Percentiles rank a stretch among this genome's conserved stretches.
phyloP scores from a whole-genome alignment of 768 basidiomycete genomes.

The Leccinum pellstonianum region DNA sequence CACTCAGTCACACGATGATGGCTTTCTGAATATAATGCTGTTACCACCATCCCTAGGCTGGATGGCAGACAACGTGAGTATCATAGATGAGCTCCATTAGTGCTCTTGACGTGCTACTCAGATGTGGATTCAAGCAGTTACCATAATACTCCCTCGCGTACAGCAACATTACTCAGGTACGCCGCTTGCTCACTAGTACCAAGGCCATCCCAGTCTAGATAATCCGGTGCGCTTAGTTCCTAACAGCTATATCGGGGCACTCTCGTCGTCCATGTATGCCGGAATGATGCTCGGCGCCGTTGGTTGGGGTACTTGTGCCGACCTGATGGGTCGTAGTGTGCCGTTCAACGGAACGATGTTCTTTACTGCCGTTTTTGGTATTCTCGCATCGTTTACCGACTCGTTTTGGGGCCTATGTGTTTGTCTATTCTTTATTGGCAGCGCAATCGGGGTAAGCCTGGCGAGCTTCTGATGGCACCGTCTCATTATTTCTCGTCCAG shows the following conservation, averaged over 20 bases:
- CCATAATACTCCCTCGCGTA: slow-evolving; percentile 92
- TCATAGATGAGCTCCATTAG: neutral
- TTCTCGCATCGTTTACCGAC: slow-evolving; percentile 70
- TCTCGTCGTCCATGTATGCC: slow-evolving; percentile 87
- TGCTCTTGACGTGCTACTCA: slow-evolving; percentile 38
- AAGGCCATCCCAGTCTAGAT: slow-evolving; percentile 2
- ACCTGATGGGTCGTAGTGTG: slow-evolving; percentile 80
- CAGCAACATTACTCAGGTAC: slow-evolving; percentile 82
- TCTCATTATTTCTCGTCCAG: slow-evolving; percentile 36
- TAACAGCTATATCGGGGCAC: slow-evolving; percentile 71
- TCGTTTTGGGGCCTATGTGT: slow-evolving; percentile 71
- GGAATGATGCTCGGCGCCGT: slow-evolving; percentile 98
- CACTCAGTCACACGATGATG: neutral
- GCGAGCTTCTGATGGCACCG: neutral
- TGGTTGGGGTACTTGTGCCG: slow-evolving; percentile 92
- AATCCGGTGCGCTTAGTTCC: slow-evolving; percentile 46
- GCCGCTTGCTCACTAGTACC: slow-evolving; percentile 15
- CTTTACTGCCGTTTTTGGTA: slow-evolving; percentile 86
- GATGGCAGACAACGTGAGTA: slow-evolving; percentile 86
- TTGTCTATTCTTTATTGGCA: slow-evolving; percentile 84
- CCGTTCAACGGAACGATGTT: slow-evolving; percentile 93
- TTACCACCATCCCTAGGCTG: slow-evolving; percentile 53
- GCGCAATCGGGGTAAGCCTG: slow-evolving; percentile 80
- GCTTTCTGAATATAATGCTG: neutral
- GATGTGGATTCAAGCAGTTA: slow-evolving; percentile 93